Evolutionary conservation across 148 eudicot species (phyloP).

Genomic region (Amaranthus cruentus): DNA sequence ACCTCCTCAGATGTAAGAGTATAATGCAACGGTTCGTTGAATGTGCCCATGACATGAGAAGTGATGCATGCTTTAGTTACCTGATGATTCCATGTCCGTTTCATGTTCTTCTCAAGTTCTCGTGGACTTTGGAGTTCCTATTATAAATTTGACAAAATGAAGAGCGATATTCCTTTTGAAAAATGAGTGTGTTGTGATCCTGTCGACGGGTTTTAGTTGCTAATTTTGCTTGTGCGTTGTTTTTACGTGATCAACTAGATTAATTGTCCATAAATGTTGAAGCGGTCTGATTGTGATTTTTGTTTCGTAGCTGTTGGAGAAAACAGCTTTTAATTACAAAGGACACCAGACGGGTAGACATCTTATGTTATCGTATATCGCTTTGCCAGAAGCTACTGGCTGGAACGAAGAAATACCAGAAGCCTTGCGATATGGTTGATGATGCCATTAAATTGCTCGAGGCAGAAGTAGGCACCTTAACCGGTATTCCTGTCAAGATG

Average conservation of each 20-base stretch:
- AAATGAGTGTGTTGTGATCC: too few relatives aligned
- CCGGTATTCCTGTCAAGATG: conserved; percentile 62
- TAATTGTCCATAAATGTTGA: neutral
- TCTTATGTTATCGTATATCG: conserved; percentile 71
- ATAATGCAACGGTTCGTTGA: neutral
- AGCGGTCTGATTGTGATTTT: neutral
- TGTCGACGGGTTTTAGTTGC: neutral
- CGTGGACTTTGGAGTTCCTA: neutral
- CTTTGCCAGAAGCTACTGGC: conserved; percentile 62
- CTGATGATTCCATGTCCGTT: neutral
- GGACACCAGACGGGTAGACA: conserved; percentile 85
- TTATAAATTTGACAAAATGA: neutral
- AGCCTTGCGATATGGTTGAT: conserved; percentile 45
- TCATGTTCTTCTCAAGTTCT: neutral
- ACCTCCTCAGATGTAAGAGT: too few relatives aligned
- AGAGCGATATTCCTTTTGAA: too few relatives aligned
- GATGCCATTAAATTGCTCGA: conserved; percentile 66
- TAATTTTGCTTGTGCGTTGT: neutral
- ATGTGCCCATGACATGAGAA: neutral
- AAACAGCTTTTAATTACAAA: conserved; percentile 65
- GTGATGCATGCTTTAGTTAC: neutral
- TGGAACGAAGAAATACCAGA: conserved; percentile 51
- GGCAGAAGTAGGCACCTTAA: conserved; percentile 74
- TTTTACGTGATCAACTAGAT: neutral
- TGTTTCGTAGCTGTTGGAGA: conserved; percentile 61